Evolutionary conservation across 225 moss, liverwort and hornwort species (phyloP), one percentile per base, ranked within the genome.

Genomic region (Asterella californica): DNA sequence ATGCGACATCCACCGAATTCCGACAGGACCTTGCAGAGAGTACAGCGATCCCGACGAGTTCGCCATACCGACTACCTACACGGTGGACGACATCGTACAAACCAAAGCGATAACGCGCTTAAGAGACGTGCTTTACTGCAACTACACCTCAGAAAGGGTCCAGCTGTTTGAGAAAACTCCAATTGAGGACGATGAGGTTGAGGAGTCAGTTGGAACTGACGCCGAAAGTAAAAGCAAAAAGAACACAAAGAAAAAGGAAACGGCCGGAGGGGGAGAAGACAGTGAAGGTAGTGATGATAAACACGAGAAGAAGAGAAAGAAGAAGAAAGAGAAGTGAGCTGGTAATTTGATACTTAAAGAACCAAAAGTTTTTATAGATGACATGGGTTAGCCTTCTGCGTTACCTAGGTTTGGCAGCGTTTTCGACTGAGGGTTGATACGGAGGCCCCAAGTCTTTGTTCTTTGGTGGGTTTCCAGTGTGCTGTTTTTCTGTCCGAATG

Each of bases 21-120:
- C 78, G 22, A 67, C 78, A 19, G 65, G n/a, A 22, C 45, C 48
- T 30, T 46, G 47, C 49, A 66, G 42, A 36, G 78, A 65, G 33
- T 65, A 47, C n/a, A 48, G 3, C 24, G 84, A 82, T 65, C 68
- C 70, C 4, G 82, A 87, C 57, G 79, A 81, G 6, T 87, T 79
- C 50, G 75, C 72, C n/a, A 84, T 87, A 62, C 87, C 87, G 30
- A 72, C 78, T 10, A 82, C 84, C 32, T 87, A 76, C 42, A 87
- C 84, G 22, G 79, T 87, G 66, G 46, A 76, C 27, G 83, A 72
- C 48, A 84, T 87, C 59, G 45, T 87, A 18, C 45, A 30, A 27
- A 87, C 87, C 5, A 54, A 37, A 48, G 87, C 87, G 34, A 52
- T 78, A 21, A 55, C 24, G n/a, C 76, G 57, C 47, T 54, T 87